Percentiles rank a stretch among this genome's conserved stretches.
Evolutionary conservation across 2,329 filamentous ascomycete species (phyloP).

Genomic region (Ceratocystis smalleyi): DNA sequence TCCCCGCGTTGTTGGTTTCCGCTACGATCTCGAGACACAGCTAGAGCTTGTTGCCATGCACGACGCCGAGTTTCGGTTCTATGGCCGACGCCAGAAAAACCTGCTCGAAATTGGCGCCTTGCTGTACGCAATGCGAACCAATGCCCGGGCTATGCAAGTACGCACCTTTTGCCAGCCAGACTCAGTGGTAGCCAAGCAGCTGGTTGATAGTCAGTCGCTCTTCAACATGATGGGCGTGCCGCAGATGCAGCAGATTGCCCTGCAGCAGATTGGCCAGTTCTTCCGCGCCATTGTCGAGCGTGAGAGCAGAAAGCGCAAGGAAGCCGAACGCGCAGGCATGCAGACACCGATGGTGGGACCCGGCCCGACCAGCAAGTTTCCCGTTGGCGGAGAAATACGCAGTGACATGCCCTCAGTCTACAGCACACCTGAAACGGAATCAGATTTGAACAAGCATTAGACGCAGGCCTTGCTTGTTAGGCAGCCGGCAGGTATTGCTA

Average conservation of each 20-base stretch:
- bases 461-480: neutral
- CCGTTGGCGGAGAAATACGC: constrained; percentile 9
- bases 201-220: constrained; percentile 37
- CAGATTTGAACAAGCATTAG: neutral
- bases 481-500: neutral
- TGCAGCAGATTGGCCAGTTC: constrained; percentile 38
- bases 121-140: constrained; percentile 36
- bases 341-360: constrained; percentile 15
- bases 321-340: constrained; percentile 19
- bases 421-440: neutral
- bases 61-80: constrained; percentile 38
- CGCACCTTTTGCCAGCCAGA: constrained; percentile 45
- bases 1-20: constrained; percentile 40
- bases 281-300: constrained; percentile 39
- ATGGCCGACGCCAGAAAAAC: constrained; percentile 32
- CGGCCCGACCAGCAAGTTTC: constrained; percentile 4
- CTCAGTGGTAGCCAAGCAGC: constrained; percentile 41
- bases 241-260: constrained; percentile 29
- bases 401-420: constrained; percentile 12
- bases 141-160: constrained; percentile 37
- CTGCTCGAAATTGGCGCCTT: constrained; percentile 31
- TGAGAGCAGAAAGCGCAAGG: constrained; percentile 24
- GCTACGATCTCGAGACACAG: constrained; percentile 45
- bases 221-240: constrained; percentile 34
- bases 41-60: constrained; percentile 39